A percentile compares a stretch with the other conserved stretches of the same genome.
Conservation (phyloP, 305 asterid genomes). For the Coffea humblotiana region DNA sequence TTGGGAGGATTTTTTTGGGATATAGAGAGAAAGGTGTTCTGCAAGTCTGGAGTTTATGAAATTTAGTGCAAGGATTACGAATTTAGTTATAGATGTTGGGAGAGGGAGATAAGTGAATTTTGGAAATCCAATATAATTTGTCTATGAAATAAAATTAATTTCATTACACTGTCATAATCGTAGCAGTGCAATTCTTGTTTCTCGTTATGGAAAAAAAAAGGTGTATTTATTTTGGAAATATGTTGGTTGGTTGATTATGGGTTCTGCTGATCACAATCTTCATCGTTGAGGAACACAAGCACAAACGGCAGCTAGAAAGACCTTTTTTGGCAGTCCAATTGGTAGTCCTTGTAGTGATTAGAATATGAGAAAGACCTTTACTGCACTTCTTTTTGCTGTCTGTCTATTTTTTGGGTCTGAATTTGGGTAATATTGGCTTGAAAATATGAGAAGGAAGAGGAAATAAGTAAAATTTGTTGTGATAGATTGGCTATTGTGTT, state of each 20-base stretch:
- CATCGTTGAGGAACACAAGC: too few species aligned
- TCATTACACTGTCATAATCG: neutral
- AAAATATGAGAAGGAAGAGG: neutral
- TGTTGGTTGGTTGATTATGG: too few species aligned
- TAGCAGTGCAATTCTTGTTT: neutral
- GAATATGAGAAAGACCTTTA: too few species aligned
- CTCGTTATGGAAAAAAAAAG: too few species aligned
- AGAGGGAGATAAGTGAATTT: neutral
- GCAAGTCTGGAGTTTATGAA: neutral
- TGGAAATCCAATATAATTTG: neutral
- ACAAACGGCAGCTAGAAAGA: too few species aligned
- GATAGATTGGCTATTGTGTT: too few species aligned
- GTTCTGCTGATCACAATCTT: too few species aligned
- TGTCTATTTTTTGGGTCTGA: neutral
- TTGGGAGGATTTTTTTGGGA: neutral
- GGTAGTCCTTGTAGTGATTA: too few species aligned
- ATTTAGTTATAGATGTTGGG: neutral
- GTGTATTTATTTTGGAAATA: too few species aligned
- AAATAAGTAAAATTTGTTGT: neutral
- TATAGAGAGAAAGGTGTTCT: neutral
- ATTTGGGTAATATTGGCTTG: neutral
- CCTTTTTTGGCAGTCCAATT: too few species aligned
- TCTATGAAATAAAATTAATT: slow-evolving; percentile 4
- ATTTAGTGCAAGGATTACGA: neutral
- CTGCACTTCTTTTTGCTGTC: too few species aligned